Base-by-base conservation (phyloP, 345 rosid genomes). In the Carallia brachiata region DNA sequence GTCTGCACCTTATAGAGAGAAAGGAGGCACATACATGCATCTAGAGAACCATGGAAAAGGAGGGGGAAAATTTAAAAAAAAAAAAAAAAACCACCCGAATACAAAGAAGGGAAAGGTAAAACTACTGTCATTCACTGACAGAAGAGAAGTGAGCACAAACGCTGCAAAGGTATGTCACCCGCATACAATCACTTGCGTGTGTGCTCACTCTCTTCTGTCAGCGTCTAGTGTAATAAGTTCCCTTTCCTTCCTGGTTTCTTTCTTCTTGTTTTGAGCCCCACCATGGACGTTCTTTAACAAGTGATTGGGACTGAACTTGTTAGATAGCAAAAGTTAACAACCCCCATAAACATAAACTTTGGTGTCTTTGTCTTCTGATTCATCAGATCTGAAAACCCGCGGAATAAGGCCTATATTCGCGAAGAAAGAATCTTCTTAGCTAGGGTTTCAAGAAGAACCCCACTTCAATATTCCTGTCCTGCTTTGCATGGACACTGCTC, bases 121-220 rank as follows among this genome's bases (percentile, higher is more conserved):
- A 15, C 50, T 1, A 44, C 50, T 12, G 60, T 30, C 17, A 56
- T 4, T 30, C 16, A 30, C 60, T 66, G 70, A 66, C 70, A 66
- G 60, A 53, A 66, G 70, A 66, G 70, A 50, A 66, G 70, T 52
- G 70, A 66, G 61, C 70, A 66, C 70, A 57, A 57, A 66, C 70
- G 27, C 70, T 23, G 60, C 70, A 66, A 50, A 66, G 59, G 70
- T 66, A 66, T 56, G 53, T 15, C 23, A 31, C 50, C 19, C 23
- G 8, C 70, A 66, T 66, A 66, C 70, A 66, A 66, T 52, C 52
- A 57, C 48, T 61, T 50, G 61, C 39, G 57, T 50, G 34, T 56
- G 69, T 66, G 70, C 70, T 66, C 70, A 66, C 70, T 66, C 59
- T 66, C 70, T 66, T 53, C 70, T 66, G 70, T 66, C 70, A 66